These are phyloP conservation scores for Botrytis aclada DNA, from an alignment of 2,329 filamentous ascomycete genomes.

Conservation along the genomic window DNA sequence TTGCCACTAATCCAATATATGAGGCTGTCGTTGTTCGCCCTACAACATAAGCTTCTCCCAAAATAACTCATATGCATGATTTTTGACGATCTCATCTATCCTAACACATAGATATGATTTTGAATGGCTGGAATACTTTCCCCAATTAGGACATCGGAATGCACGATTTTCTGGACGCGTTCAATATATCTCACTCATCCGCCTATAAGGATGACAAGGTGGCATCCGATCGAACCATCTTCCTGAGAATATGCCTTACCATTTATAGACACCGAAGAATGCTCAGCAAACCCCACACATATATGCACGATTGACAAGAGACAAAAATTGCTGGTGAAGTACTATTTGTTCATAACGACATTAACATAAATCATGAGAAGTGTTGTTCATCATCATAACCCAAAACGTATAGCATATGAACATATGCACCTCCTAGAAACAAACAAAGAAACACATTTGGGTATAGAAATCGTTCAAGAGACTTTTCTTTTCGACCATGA, in stretches of 20 bases:
- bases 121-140: not conserved
- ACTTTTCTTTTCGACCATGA: not conserved
- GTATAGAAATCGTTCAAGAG: conserved; percentile 5
- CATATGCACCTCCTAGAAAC: not conserved
- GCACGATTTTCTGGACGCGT: not conserved
- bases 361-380: not conserved
- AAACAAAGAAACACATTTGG: not conserved
- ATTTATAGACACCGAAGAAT: conserved; percentile 1
- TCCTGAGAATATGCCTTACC: not conserved
- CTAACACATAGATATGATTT: not conserved
- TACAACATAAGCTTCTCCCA: not conserved
- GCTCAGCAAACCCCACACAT: not conserved
- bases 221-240: not conserved
- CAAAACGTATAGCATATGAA: not conserved
- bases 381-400: not conserved
- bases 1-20: not conserved
- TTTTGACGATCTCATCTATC: not conserved
- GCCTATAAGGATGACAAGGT: not conserved
- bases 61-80: not conserved
- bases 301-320: not conserved
- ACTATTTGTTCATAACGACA: not conserved
- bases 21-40: not conserved
- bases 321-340: not conserved
- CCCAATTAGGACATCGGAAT: not conserved
- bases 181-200: not conserved